Evolutionary conservation across 1,139 yeast species (phyloP), one percentile per base, ranked within the genome.

Genomic region (Candida sp.): DNA sequence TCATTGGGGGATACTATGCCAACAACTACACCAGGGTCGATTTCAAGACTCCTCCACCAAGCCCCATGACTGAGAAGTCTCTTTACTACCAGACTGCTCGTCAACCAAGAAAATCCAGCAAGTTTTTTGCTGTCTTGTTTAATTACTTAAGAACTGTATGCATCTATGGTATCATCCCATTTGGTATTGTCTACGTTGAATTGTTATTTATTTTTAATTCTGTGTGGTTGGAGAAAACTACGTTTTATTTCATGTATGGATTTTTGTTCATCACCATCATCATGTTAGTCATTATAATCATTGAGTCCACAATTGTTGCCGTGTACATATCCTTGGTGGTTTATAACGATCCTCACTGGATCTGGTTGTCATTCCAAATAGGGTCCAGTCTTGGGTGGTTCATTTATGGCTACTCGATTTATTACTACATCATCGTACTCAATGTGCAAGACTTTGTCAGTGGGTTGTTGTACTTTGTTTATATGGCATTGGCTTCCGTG

Each of bases 201-300:
- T 72, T 91, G 54, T 73, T 86, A 53, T 88, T 85, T 65, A 81
- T 90, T 35, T 86, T 88, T 72, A 85, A 88, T 65, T 84, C 94
- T 1, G 75, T 90, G 12, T 90, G 96, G 94, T 73, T 87, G 52
- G 92, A 88, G 60, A 88, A 88, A 66, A 83, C 93, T 1, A 83
- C 94, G 1, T 88, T 86, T 63, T 87, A 88, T 68, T 88, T 85
- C 70, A 82, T 86, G 82, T 90, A 88, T 67, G 96, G 96, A 4
- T 90, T 89, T 63, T 72, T 91, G 39, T 75, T 88, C 27, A 70
- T 85, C 28, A 87, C 92, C 2, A 77, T 86, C 33, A 54, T 84
- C 6, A 74, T 90, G 49, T 72, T 89, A 39, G 69, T 84, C 42
- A 71, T 88, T 38, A 84, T 90, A 9, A 84, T 90, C 35, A 74